Conservation (phyloP, 129 eudicot genomes). For the Deinandra increscens region DNA sequence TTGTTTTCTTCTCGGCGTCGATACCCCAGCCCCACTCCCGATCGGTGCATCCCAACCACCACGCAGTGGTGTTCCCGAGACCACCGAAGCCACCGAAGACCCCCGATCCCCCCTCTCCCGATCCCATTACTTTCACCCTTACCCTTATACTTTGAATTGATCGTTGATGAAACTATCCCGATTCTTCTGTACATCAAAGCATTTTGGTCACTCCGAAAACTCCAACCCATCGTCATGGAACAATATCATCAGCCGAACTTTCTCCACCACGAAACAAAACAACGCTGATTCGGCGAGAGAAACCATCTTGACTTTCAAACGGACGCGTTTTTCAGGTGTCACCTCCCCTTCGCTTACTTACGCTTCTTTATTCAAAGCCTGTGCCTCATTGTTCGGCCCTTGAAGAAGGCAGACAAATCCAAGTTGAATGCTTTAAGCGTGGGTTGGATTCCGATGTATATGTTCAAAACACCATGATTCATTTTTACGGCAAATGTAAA, state of each 20-base stretch:
- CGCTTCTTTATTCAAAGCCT: constrained; percentile 58
- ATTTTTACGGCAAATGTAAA: constrained; percentile 51
- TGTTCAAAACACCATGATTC: constrained; percentile 54
- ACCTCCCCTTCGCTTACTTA: constrained; percentile 44
- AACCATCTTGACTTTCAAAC: constrained; percentile 38
- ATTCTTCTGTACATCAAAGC: too few species aligned
- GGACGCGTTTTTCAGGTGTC: constrained; percentile 34
- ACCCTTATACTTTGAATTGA: too few species aligned
- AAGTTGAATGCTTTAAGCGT: constrained; percentile 48
- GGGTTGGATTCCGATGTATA: constrained; percentile 53
- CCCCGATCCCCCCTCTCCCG: too few species aligned
- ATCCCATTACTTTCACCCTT: too few species aligned
- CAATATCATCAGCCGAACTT: constrained; percentile 31
- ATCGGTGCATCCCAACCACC: too few species aligned
- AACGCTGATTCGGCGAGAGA: constrained; percentile 20
- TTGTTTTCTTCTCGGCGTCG: too few species aligned
- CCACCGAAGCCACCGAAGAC: too few species aligned
- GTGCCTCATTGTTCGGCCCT: constrained; percentile 45
- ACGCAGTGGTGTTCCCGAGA: too few species aligned
- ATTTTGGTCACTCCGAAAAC: constrained; percentile 13
- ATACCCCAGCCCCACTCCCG: too few species aligned
- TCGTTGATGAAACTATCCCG: constrained; percentile 31
- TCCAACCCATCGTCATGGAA: constrained; percentile 35
- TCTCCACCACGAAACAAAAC: constrained; percentile 20
- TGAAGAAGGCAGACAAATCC: constrained; percentile 54